Evolutionary conservation across 768 basidiomycete genomes (phyloP), one percentile per base, ranked within the genome.

Genomic region (Trametes sanguinea): DNA sequence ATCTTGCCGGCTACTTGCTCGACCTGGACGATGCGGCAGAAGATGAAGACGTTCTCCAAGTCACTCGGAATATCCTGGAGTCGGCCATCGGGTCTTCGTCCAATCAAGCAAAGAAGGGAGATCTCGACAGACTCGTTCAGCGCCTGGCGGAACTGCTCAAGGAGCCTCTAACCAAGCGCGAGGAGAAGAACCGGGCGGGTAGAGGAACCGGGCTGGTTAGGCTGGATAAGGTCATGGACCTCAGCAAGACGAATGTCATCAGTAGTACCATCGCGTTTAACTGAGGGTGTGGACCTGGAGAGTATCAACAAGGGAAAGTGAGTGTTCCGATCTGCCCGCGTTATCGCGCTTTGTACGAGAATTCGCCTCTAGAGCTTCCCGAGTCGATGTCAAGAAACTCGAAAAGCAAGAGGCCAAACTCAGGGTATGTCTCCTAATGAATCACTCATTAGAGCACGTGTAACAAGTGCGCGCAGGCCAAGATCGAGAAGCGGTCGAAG

Each of bases 391-490:
- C 62, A 96, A 95, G 76, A 95, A 95, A 70, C 85, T 97, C 8
- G 94, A 96, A 77, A 96, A 97, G 75, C 92, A 94, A 68, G 97
- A 99, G 75, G 94, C 94, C 1, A 99, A 99, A 74, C 85, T 98
- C 68, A 89, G 88, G 80, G 92, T 89, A 46, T 46, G 73, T 62
- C 4, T 5, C 37, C 2, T 57, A 9, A 9, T 22, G 1, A 10
- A 30, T 39, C 3, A 16, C 1, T 6, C 8, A 1, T 3, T 6
- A 35, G 3, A 29, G 3, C 16, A n/a, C 45, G 9, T 29, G 11
- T 22, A 8, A 37, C 43, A 37, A 6, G 6, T 57, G 17, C 33
- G 4, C 37, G 7, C 33, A 92, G 90, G 94, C 94, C 32, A 99
- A 99, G 76, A 95, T 98, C 66, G 95, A 98, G 76, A 99, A 98